Conservation (phyloP, 306 rosid species). For the Luffa acutangula region DNA sequence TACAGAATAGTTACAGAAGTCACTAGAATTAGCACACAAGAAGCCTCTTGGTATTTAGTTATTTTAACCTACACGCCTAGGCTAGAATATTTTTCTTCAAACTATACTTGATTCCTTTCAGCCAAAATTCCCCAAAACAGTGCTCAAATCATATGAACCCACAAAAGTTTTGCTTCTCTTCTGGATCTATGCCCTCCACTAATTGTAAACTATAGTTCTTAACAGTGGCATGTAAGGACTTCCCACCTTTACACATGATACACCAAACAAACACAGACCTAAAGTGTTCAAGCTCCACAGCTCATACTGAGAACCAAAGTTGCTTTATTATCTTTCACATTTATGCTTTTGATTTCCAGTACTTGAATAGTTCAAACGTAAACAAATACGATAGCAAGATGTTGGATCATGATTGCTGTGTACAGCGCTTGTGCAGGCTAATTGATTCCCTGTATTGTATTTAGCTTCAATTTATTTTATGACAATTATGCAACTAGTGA, state of each 20-base stretch:
- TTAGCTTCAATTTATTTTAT: not conserved
- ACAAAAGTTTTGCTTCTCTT: not conserved
- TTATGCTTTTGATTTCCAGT: not conserved
- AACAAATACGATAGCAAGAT: not conserved
- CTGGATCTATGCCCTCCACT: not conserved
- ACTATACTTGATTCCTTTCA: not conserved
- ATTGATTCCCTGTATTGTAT: not conserved
- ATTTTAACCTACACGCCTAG: not conserved
- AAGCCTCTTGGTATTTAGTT: not conserved
- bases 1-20: not conserved
- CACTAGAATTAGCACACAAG: not conserved
- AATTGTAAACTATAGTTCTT: not conserved
- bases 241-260: too few species aligned
- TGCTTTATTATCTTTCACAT: not conserved
- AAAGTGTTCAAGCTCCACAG: not conserved
- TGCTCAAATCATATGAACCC: not conserved
- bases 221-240: not conserved
- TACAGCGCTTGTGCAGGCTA: not conserved
- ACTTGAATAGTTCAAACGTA: not conserved
- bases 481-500: slow-evolving; percentile 1
- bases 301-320: not conserved
- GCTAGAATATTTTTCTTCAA: not conserved
- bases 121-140: not conserved
- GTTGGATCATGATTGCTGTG: not conserved
- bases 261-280: not conserved